A percentile compares a stretch with the other conserved stretches of the same genome.
These are phyloP conservation scores for Coniochaeta hoffmannii DNA, from an alignment of 2,329 filamentous ascomycete species.

Conservation along the genomic window DNA sequence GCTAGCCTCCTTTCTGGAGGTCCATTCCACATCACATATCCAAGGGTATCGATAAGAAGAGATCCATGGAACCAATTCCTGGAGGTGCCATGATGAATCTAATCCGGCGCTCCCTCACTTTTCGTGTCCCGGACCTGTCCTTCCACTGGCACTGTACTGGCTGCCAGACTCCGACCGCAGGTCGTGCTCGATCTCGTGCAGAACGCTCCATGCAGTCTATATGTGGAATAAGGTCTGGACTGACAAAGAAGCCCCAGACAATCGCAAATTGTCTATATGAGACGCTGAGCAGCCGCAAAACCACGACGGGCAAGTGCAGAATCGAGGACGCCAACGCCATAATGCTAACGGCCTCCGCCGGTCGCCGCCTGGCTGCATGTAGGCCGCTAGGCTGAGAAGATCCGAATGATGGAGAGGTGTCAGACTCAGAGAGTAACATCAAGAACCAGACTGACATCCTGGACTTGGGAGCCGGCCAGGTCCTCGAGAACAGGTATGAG, in stretches of 20 bases:
- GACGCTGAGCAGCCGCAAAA: not conserved
- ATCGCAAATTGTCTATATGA: not conserved
- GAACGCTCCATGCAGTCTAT: not conserved
- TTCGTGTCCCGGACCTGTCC: not conserved
- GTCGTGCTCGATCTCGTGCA: not conserved
- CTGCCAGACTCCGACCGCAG: not conserved
- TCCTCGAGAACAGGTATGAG: constrained; percentile 98
- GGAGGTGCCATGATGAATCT: not conserved
- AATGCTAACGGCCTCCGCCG: not conserved
- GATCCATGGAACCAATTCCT: not conserved
- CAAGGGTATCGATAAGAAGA: constrained; percentile 1
- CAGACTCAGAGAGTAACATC: constrained; percentile 77
- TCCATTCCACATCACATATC: not conserved
- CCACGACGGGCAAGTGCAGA: not conserved
- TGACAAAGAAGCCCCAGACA: not conserved
- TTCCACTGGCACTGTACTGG: not conserved
- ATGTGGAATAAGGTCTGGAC: not conserved
- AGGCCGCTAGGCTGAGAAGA: not conserved
- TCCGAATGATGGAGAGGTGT: constrained; percentile 5
- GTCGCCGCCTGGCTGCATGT: not conserved
- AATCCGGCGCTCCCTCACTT: not conserved
- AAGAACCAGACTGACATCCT: constrained; percentile 94
- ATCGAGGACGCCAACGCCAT: not conserved
- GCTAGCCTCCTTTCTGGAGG: not conserved
- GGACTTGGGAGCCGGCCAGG: constrained; percentile 77